Evolutionary conservation across 345 rosid genomes (phyloP), one percentile per base, ranked within the genome.

Genomic region (Crucihimalaya himalaica): DNA sequence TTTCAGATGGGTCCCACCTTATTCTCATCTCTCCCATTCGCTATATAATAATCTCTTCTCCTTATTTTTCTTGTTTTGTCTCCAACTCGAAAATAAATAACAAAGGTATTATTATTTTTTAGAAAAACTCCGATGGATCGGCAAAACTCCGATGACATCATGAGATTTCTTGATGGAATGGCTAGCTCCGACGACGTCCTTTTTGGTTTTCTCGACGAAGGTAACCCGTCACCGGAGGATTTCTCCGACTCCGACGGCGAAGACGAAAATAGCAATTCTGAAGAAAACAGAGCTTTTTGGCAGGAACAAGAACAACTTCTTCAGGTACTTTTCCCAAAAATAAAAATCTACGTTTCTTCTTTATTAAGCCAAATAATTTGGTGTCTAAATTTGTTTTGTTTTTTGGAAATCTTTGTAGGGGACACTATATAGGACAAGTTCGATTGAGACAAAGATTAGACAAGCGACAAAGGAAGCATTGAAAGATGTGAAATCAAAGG

Each of bases 251-350:
- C 68, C 25, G 67, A 40, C 3, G 82, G 50, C 9, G 66, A 70
- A 7, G 74, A 79, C 1, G 83, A 73, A 5, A 77, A 45, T 3
- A 80, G 70, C 61, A 56, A 66, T 67, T 72, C 73, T 13, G 86
- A 87, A 74, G 90, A 83, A 71, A 83, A 45, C 47, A 89, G 16
- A 62, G 76, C 29, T n/a, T 91, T 88, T 48, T 94, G 97, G 98
- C 88, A 87, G 6, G 67, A 84, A 6, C 96, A 94, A 59, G 86
- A 81, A 45, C 81, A 87, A 54, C 86, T 88, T 68, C 86, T 94
- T 8, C 90, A 87, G 95, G 98, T 94, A 77, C 42, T 8, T 32
- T 27, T 37, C 0, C 14, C 10, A 15, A 25, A 7, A 42, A 21
- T 19, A 5, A 4, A 2, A 18, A 56, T 5, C 8, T 69, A 28